Conservation (phyloP, 2,329 filamentous ascomycete species). For the Exophiala mesophila region DNA sequence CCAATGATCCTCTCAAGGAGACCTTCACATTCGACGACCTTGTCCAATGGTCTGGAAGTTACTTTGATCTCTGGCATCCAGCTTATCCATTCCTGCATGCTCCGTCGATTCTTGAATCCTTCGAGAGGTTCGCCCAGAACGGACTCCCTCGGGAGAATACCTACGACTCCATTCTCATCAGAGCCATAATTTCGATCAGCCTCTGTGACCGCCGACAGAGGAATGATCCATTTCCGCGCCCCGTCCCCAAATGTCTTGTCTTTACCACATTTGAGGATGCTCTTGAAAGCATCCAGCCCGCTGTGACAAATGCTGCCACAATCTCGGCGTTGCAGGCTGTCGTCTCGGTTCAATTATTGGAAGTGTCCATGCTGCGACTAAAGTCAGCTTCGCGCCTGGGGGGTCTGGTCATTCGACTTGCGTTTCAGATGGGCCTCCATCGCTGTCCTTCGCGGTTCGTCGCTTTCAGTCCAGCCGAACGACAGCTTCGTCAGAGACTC, state of each 20-base stretch:
- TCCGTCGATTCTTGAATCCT: conserved; percentile 45
- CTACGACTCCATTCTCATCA: conserved; percentile 42
- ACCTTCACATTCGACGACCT: conserved; percentile 45
- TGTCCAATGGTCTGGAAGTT: conserved; percentile 48
- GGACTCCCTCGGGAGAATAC: conserved; percentile 31
- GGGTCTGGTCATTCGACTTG: conserved; percentile 52
- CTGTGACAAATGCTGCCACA: conserved; percentile 46
- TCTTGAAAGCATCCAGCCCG: conserved; percentile 46
- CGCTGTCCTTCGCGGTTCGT: conserved; percentile 51
- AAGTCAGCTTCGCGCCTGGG: conserved; percentile 55
- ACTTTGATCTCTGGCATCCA: conserved; percentile 56
- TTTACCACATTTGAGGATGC: conserved; percentile 50
- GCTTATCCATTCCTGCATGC: conserved; percentile 54
- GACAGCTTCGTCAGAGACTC: conserved; percentile 46
- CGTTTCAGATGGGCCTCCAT: conserved; percentile 54
- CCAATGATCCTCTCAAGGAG: conserved; percentile 2
- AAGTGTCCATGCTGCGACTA: conserved; percentile 53
- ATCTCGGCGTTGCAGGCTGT: conserved; percentile 48
- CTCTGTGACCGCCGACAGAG: conserved; percentile 50
- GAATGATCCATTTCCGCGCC: conserved; percentile 16
- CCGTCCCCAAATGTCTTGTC: conserved; percentile 43
- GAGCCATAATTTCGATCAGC: conserved; percentile 51
- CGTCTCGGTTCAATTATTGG: conserved; percentile 50
- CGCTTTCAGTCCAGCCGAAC: conserved; percentile 46
- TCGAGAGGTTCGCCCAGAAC: conserved; percentile 41